Evolutionary conservation across 179 eudicot species (phyloP).

Genomic region (Beta lomatogona): DNA sequence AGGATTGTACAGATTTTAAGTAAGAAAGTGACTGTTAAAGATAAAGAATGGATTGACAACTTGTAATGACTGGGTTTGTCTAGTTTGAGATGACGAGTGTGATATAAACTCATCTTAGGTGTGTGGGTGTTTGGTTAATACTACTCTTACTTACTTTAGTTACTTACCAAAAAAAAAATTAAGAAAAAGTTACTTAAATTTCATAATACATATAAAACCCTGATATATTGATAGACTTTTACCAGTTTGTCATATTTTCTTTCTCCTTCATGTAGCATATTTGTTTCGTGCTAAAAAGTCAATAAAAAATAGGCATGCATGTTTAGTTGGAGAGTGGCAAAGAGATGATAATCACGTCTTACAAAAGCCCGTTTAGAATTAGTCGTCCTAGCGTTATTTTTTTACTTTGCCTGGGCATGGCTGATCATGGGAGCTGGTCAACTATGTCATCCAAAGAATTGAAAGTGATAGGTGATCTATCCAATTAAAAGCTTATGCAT

Average conservation of each 20-base stretch:
- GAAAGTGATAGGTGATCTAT: slow-evolving; percentile 13
- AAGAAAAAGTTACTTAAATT: no score
- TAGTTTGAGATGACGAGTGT: no score
- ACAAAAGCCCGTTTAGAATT: neutral
- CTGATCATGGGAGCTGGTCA: slow-evolving; percentile 1
- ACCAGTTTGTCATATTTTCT: neutral
- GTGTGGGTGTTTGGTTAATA: no score
- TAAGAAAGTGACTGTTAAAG: no score
- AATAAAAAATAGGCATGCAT: neutral
- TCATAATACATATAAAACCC: no score
- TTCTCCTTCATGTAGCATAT: neutral
- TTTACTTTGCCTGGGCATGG: neutral
- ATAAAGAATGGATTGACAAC: no score
- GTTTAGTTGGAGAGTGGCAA: slow-evolving; percentile 6
- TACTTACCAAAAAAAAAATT: no score
- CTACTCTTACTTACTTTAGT: no score
- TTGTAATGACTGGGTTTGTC: no score
- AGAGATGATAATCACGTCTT: slow-evolving; percentile 22
- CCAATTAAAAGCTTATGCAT: neutral
- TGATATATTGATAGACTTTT: neutral
- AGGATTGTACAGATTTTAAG: no score
- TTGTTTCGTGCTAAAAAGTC: neutral
- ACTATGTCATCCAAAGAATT: slow-evolving; percentile 19
- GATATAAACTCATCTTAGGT: no score
- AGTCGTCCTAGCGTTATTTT: neutral